phyloP scores from a whole-genome alignment of 78 protist species.

The Speleostelium caveatum region DNA sequence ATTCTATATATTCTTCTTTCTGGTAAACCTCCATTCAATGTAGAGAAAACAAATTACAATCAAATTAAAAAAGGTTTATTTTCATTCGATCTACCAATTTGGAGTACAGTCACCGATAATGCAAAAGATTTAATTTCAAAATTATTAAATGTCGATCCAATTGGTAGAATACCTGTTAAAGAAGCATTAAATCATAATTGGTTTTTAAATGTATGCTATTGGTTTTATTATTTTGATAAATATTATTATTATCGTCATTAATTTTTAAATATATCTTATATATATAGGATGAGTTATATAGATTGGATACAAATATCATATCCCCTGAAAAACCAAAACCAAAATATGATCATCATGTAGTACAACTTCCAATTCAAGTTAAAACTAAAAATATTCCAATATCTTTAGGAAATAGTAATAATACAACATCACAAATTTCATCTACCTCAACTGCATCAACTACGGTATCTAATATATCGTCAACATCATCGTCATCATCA shows the following conservation, averaged over 20 bases:
- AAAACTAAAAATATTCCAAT: conserved; percentile 5
- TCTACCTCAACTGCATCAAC: neutral
- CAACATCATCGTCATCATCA: neutral
- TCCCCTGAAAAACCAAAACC: neutral
- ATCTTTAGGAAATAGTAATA: neutral
- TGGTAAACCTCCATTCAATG: conserved; percentile 56
- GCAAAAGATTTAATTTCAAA: conserved; percentile 49
- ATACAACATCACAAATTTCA: neutral
- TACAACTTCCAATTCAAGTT: neutral
- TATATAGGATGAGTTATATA: neutral
- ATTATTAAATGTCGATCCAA: conserved; percentile 47
- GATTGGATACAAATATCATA: neutral
- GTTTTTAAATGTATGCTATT: neutral
- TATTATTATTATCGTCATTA: no score
- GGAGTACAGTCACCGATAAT: conserved; percentile 15
- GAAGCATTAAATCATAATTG: conserved; percentile 35
- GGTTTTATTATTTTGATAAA: neutral
- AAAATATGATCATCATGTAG: neutral
- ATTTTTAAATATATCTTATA: neutral
- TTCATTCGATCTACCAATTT: conserved; percentile 6
- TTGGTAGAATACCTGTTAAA: neutral
- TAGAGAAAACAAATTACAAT: conserved; percentile 5
- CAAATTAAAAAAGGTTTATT: conserved; percentile 20
- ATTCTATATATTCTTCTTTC: conserved; percentile 51
- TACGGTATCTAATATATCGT: neutral